Base-by-base conservation (phyloP, 176 grass and related monocot species). In the Triticum turgidum region DNA sequence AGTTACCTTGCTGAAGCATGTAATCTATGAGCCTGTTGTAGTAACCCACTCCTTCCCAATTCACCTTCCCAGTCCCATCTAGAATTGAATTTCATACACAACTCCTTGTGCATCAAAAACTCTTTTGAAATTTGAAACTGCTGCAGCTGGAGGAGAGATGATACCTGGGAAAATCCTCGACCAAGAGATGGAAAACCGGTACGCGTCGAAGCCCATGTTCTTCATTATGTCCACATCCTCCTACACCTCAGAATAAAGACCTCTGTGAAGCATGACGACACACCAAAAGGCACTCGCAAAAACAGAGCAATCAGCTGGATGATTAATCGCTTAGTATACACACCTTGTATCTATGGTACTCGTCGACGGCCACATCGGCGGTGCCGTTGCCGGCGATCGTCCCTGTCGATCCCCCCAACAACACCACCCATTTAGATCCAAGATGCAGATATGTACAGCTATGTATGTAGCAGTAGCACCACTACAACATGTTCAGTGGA, bases 191-290 rank as follows among this genome's bases (percentile, higher is more conserved):
- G 94, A 96, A 42, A 96, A 96, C 0, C 94, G 73, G 21, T 93
- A 96, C 0, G 89, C 85, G 37, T 93, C 89, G 45, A 96, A 96
- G 24, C 89, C 84, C 85, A 96, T 93, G 70, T 80, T 96, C 82
- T 93, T 96, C 94, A 96, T 96, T 65, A 96, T 96, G 78, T 93
- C 27, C 47, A 93, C 85, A 91, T 96, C 94, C 35, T 93, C 94
- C 94, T 96, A 83, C 62, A 56, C 32, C 2, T 38, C 61, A 61
- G 30, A 65, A 47, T 47, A 0, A 44, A 45, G 4, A 45, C 7
- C 65, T 34, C 18, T 39, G 33, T 86, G 9, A 86, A 12, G 4
- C 21, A 34, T 69, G 42, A 73, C 4, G 21, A 44, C 38, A 24
- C n/a, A 25, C 38, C 10, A 33, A 61, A 51, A 68, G 29, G 7